Conservation (phyloP, 306 rosid genomes). For the Quercus aquifolioides region DNA sequence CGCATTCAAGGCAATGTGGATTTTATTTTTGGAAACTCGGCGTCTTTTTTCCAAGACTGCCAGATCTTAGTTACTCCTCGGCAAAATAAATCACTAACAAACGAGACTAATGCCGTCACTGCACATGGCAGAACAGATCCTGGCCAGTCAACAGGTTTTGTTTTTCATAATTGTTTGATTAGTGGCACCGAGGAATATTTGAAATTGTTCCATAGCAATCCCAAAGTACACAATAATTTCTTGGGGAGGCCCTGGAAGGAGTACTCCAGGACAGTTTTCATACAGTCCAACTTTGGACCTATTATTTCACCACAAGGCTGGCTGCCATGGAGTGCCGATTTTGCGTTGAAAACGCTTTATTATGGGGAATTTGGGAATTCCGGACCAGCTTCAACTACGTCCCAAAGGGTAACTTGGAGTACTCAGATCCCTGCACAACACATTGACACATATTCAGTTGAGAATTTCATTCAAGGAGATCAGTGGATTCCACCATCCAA, state of each 20-base stretch:
- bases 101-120: slow-evolving; percentile 37
- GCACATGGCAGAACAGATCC: slow-evolving; percentile 93
- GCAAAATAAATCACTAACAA: background rate
- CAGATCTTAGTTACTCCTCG: slow-evolving; percentile 49
- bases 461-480: slow-evolving; percentile 83
- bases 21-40: slow-evolving; percentile 84
- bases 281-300: slow-evolving; percentile 42
- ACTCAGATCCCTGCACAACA: slow-evolving; percentile 52
- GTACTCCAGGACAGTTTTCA: slow-evolving; percentile 66
- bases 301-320: slow-evolving; percentile 57
- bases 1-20: slow-evolving; percentile 75
- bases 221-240: slow-evolving; percentile 65
- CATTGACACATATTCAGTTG: slow-evolving; percentile 44
- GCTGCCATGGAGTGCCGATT: slow-evolving; percentile 69
- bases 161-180: slow-evolving; percentile 61
- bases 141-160: slow-evolving; percentile 70
- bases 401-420: slow-evolving; percentile 64
- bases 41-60: slow-evolving; percentile 69
- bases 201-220: slow-evolving; percentile 54
- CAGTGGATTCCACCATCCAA: slow-evolving; percentile 51
- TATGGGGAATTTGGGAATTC: slow-evolving; percentile 67
- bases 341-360: slow-evolving; percentile 64
- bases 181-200: slow-evolving; percentile 76
- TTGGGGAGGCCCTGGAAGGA: slow-evolving; percentile 98
- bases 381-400: slow-evolving; percentile 43